phyloP scores from a whole-genome alignment of 306 rosid genomes.

The Vicia villosa region DNA sequence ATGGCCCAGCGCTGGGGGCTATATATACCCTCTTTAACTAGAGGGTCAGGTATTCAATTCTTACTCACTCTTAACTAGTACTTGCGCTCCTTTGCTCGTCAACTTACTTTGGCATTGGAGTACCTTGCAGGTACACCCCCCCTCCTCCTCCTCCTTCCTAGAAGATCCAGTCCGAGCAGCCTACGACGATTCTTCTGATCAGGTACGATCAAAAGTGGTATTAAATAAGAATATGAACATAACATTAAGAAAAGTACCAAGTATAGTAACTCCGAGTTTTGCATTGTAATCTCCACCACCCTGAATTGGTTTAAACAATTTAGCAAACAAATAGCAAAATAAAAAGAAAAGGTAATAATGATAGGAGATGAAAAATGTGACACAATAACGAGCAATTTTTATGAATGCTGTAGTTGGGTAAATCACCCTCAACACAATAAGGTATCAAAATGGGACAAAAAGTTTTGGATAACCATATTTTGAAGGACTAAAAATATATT shows the following conservation, averaged over 20 bases:
- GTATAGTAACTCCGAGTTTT: slow-evolving; percentile 87
- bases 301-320: slow-evolving; percentile 52
- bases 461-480: not conserved
- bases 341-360: not conserved
- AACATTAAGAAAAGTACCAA: slow-evolving; percentile 54
- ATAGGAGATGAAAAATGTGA: not conserved
- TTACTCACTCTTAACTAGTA: too few species aligned
- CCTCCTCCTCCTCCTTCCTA: too few species aligned
- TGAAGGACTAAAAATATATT: not conserved
- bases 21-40: too few species aligned
- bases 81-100: too few species aligned
- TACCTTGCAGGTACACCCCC: too few species aligned
- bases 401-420: slow-evolving; percentile 3
- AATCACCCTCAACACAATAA: not conserved
- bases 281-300: slow-evolving; percentile 84
- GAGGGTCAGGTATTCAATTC: too few species aligned
- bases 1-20: too few species aligned
- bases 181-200: too few species aligned
- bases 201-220: too few species aligned
- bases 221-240: not conserved
- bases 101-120: too few species aligned
- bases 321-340: slow-evolving; percentile 28
- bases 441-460: not conserved
- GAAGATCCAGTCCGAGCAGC: too few species aligned
- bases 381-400: not conserved